Evolutionary conservation across 2,329 filamentous ascomycete genomes (phyloP).

Genomic region (Helminthosporium solani): DNA sequence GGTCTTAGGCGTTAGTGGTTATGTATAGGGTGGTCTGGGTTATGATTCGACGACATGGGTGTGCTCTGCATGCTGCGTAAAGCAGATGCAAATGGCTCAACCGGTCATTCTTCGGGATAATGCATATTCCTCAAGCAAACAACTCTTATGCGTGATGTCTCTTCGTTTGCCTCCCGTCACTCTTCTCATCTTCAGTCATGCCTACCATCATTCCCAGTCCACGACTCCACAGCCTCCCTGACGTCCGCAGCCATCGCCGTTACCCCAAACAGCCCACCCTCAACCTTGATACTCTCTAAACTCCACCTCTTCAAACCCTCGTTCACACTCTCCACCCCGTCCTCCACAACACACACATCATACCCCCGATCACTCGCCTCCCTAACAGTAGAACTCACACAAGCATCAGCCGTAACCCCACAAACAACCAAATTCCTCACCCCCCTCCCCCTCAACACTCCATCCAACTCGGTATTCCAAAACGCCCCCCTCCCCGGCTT

Average conservation of each 20-base stretch:
- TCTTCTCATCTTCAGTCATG: neutral
- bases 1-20: conserved; percentile 32
- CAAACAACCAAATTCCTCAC: conserved; percentile 55
- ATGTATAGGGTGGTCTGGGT: conserved; percentile 20
- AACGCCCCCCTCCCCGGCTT: conserved; percentile 58
- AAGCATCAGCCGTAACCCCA: conserved; percentile 59
- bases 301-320: conserved; percentile 33
- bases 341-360: conserved; percentile 54
- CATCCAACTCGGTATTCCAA: conserved; percentile 56
- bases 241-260: conserved; percentile 23
- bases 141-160: conserved; percentile 1
- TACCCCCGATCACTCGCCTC: conserved; percentile 59
- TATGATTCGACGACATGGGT: conserved; percentile 29
- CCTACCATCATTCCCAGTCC: conserved; percentile 9
- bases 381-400: conserved; percentile 56
- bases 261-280: conserved; percentile 34
- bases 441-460: conserved; percentile 52
- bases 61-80: conserved; percentile 4
- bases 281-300: conserved; percentile 27
- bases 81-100: conserved; percentile 16
- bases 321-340: conserved; percentile 43
- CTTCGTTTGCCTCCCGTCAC: conserved; percentile 4
- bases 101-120: conserved; percentile 26
- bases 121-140: conserved; percentile 19
- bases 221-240: conserved; percentile 25